A percentile compares a stretch with the other conserved stretches of the same genome.
Conservation (phyloP, 2,329 filamentous ascomycete genomes). For the Chrysosphaeria jannelii region DNA sequence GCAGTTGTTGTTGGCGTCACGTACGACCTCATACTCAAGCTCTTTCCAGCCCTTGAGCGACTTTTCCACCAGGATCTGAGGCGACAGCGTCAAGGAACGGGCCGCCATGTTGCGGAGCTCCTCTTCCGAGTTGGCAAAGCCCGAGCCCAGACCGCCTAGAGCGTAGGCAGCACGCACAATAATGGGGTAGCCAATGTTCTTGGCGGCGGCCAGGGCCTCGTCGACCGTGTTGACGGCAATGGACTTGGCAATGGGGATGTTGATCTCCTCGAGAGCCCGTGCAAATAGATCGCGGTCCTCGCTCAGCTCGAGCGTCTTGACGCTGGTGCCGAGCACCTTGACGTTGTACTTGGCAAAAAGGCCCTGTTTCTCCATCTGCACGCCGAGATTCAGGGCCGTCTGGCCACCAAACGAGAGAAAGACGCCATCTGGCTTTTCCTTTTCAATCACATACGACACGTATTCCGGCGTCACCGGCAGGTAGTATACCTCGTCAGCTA, state of each 20-base stretch:
- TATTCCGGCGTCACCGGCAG: constrained; percentile 93
- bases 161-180: constrained; percentile 95
- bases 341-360: constrained; percentile 88
- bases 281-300: constrained; percentile 93
- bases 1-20: constrained; percentile 92
- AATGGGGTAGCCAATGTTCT: constrained; percentile 77
- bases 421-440: constrained; percentile 84
- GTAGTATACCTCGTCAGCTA: constrained; percentile 99
- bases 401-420: constrained; percentile 94
- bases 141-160: constrained; percentile 80
- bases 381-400: constrained; percentile 86
- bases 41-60: constrained; percentile 99
- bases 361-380: constrained; percentile 88
- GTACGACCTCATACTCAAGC: constrained; percentile 92
- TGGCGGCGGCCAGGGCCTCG: constrained; percentile 66
- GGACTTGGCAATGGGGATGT: constrained; percentile 91
- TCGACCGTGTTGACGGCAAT: constrained; percentile 79
- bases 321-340: constrained; percentile 81
- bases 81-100: constrained; percentile 70
- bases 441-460: constrained; percentile 89
- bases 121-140: constrained; percentile 80
- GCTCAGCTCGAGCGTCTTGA: constrained; percentile 76
- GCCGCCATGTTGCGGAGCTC: constrained; percentile 86
- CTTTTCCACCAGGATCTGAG: constrained; percentile 94
- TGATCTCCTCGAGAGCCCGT: constrained; percentile 83